Conservation (phyloP, 352 stramenopile species). For the Phytophthora pini region DNA sequence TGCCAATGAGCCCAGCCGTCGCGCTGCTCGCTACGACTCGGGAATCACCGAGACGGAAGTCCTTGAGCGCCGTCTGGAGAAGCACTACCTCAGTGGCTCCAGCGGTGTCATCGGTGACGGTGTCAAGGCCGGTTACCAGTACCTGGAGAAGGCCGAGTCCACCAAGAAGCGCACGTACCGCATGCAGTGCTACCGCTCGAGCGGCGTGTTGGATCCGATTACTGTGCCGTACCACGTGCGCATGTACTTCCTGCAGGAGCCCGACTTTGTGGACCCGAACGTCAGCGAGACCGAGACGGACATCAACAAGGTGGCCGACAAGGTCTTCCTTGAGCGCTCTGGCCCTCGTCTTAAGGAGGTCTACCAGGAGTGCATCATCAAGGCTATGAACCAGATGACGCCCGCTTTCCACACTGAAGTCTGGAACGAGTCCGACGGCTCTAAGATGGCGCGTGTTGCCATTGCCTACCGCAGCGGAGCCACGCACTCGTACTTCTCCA, state of each 20-base stretch:
- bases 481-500: slow-evolving; percentile 89
- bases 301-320: slow-evolving; percentile 80
- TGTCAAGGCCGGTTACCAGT: slow-evolving; percentile 82
- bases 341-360: slow-evolving; percentile 72
- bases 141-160: slow-evolving; percentile 63
- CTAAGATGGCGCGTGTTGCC: slow-evolving; percentile 81
- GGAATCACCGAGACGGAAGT: slow-evolving; percentile 74
- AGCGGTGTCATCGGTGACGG: slow-evolving; percentile 78
- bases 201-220: slow-evolving; percentile 74
- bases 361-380: slow-evolving; percentile 82
- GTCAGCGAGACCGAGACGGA: slow-evolving; percentile 69
- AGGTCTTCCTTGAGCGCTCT: slow-evolving; percentile 76
- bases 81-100: slow-evolving; percentile 78
- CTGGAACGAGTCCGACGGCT: slow-evolving; percentile 73
- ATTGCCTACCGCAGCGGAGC: slow-evolving; percentile 80
- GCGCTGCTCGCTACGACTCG: slow-evolving; percentile 53
- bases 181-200: slow-evolving; percentile 88
- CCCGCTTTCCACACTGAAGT: slow-evolving; percentile 83
- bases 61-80: slow-evolving; percentile 79
- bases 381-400: slow-evolving; percentile 79
- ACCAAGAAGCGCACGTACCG: slow-evolving; percentile 74
- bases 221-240: slow-evolving; percentile 82
- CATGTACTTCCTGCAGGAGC: slow-evolving; percentile 87
- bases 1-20: slow-evolving; percentile 49
- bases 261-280: slow-evolving; percentile 66